Evolutionary conservation across 768 basidiomycete species (phyloP).

Genomic region (Macrolepiota dolichaula): DNA sequence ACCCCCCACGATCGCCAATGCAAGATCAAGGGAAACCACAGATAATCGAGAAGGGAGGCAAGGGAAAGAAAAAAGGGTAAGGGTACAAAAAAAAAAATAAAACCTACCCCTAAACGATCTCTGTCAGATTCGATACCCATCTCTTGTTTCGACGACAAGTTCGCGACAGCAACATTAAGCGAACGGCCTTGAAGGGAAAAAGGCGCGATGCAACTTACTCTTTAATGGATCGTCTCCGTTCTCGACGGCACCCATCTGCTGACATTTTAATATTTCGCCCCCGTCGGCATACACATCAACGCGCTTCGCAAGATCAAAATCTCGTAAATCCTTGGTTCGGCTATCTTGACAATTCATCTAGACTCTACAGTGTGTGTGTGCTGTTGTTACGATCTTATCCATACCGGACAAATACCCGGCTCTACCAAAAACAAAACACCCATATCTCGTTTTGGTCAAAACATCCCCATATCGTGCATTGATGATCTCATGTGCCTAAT

Average conservation of each 20-base stretch:
- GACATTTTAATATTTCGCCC: neutral
- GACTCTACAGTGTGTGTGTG: too few species aligned
- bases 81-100: too few species aligned
- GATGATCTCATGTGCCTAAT: constrained; percentile 1
- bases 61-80: too few species aligned
- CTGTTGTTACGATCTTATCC: neutral
- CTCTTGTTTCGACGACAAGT: neutral
- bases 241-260: neutral
- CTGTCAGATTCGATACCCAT: neutral
- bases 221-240: neutral
- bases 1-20: neutral
- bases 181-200: neutral
- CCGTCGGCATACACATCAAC: neutral
- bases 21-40: too few species aligned
- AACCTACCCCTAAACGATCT: neutral
- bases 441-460: neutral
- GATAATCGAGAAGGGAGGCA: too few species aligned
- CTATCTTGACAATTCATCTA: constrained; percentile 2
- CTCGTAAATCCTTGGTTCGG: constrained; percentile 2
- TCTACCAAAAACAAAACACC: neutral
- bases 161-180: neutral
- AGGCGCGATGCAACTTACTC: too few species aligned
- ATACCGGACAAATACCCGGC: constrained; percentile 5
- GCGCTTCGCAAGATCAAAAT: constrained; percentile 8
- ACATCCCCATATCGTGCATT: neutral